Evolutionary conservation across 1,139 yeast species (phyloP).

Genomic region (Magnusiomyces ingens): DNA sequence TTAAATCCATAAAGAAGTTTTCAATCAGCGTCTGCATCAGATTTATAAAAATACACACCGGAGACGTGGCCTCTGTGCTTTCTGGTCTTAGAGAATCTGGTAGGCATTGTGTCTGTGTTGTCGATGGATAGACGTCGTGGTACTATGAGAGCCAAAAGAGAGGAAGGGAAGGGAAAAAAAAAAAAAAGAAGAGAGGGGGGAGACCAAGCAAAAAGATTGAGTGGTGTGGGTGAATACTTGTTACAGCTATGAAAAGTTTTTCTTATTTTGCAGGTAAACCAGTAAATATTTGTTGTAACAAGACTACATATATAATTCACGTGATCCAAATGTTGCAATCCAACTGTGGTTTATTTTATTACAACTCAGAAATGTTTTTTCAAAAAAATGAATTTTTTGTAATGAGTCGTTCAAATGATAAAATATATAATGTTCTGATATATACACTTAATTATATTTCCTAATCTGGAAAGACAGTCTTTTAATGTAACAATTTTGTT

Average conservation of each 20-base stretch:
- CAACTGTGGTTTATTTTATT: neutral
- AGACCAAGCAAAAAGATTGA: neutral
- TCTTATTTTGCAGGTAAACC: too few relatives aligned
- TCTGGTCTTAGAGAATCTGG: constrained; percentile 99
- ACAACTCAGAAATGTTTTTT: neutral
- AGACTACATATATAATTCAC: too few relatives aligned
- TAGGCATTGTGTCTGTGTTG: constrained; percentile 61
- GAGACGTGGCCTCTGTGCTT: constrained; percentile 99
- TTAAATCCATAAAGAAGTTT: too few relatives aligned
- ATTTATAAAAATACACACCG: constrained; percentile 43
- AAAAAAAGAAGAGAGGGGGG: constrained; percentile 7
- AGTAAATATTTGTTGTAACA: too few relatives aligned
- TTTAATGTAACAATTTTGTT: neutral
- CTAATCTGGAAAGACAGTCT: neutral
- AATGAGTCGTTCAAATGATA: neutral
- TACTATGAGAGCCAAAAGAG: neutral
- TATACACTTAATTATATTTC: neutral
- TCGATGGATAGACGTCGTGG: constrained; percentile 4
- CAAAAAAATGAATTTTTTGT: neutral
- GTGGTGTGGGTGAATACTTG: neutral
- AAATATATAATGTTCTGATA: neutral
- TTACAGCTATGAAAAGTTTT: neutral
- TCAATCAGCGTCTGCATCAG: constrained; percentile 1
- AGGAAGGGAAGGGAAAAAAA: constrained; percentile 10
- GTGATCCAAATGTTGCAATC: too few relatives aligned